Percentiles rank a stretch among this genome's conserved stretches.
Evolutionary conservation across 345 rosid species (phyloP).

Genomic region (Salix purpurea): DNA sequence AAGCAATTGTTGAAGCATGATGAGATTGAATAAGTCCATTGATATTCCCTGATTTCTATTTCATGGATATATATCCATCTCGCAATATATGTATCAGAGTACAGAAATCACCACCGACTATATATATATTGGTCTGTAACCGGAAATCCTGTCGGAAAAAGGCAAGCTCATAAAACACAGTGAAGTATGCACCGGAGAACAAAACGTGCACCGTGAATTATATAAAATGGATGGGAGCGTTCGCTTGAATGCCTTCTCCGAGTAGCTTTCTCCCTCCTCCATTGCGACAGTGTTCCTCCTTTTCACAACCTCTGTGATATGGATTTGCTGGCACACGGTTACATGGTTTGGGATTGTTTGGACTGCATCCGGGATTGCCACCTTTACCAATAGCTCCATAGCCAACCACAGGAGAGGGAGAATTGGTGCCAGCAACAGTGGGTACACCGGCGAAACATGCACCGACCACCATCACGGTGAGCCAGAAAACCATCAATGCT

Average conservation of each 20-base stretch:
- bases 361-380: not conserved
- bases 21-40: not conserved
- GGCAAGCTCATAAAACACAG: too few relatives aligned
- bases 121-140: too few relatives aligned
- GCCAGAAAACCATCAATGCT: not conserved
- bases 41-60: not conserved
- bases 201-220: too few relatives aligned
- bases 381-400: not conserved
- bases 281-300: not conserved
- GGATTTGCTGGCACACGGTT: not conserved
- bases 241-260: not conserved
- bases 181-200: too few relatives aligned
- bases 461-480: not conserved
- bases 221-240: not conserved
- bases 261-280: not conserved
- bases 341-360: not conserved
- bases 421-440: too few relatives aligned
- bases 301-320: not conserved
- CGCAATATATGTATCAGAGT: too few relatives aligned
- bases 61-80: too few relatives aligned
- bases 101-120: too few relatives aligned
- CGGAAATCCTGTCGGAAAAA: too few relatives aligned
- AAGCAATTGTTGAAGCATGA: not conserved
- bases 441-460: not conserved
- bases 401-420: not conserved